Evolutionary conservation across 768 basidiomycete genomes (phyloP), one percentile per base, ranked within the genome.

Genomic region (Candolleomyces aberdarensis): DNA sequence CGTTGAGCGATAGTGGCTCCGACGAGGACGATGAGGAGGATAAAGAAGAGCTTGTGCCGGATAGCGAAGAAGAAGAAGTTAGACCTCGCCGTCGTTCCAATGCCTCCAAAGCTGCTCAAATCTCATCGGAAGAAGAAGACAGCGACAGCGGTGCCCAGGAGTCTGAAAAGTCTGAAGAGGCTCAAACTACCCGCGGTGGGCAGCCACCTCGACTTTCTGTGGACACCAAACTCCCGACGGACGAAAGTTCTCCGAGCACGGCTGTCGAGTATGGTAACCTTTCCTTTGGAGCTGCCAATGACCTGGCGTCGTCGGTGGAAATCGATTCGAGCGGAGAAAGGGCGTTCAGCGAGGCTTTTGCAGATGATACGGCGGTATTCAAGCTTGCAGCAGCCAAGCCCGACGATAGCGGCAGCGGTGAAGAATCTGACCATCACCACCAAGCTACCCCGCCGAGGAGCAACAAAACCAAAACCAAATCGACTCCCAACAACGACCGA

Each of bases 21-120:
- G 80, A 80, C 29, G 78, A 80, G 9, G 78, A 78, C 50, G 76
- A 77, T 8, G 77, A 72, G 11, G 69, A 71, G 7, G 74, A 76
- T 46, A 77, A 75, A 5, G 36, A 36, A 36, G 74, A 43, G 1
- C 31, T 31, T 19, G 54, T 36, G 13, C 14, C 1, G 26, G 52
- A 74, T 20, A 71, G 72, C 31, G 67, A 71, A 7, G 68, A 69
- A 31, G 56, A 50, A 47, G 68, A 61, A 26, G 50, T 51, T 10
- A 13, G 14, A 32, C 22, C 47, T 50, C 41, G 56, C 15, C 50
- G 46, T 6, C 55, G 53, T 29, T 41, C 36, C 48, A 55, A 36
- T 19, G 19, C 54, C 10, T 7, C 20, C 39, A 5, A 36, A 14
- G 36, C 39, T 3, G 19, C 8, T n/a, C 36, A 19, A 8, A 2